Percentiles rank a stretch among this genome's conserved stretches.
These are phyloP conservation scores for Candida montana DNA, from an alignment of 805 yeast genomes.

Conservation along the genomic window DNA sequence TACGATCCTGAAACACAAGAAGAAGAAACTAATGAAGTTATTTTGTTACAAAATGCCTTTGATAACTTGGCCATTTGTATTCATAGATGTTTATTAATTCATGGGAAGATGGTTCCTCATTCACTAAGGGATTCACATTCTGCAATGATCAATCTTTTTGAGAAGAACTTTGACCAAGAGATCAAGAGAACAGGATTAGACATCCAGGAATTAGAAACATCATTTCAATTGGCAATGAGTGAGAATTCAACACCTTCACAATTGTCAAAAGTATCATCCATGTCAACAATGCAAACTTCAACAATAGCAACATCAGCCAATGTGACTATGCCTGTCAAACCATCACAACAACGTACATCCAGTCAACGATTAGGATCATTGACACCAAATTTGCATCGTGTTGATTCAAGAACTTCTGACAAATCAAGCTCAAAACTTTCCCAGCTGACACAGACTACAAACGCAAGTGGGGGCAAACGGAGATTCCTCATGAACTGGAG, in stretches of 20 bases:
- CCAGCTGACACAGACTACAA: constrained; percentile 11
- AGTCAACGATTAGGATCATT: constrained; percentile 4
- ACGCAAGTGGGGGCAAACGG: constrained; percentile 18
- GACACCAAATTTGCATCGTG: constrained; percentile 17
- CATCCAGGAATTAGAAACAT: constrained; percentile 22
- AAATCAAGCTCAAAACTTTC: constrained; percentile 17
- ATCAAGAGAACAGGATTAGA: constrained; percentile 35
- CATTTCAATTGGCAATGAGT: constrained; percentile 6
- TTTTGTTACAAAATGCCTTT: constrained; percentile 40
- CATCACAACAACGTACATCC: background rate
- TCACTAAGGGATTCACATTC: constrained; percentile 59
- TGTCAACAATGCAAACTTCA: constrained; percentile 6
- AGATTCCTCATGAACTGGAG: constrained; percentile 31
- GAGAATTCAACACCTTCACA: constrained; percentile 9
- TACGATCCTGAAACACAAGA: constrained; percentile 24
- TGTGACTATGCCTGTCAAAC: background rate
- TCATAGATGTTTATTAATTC: constrained; percentile 60
- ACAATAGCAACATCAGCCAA: background rate
- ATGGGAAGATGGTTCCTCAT: constrained; percentile 56
- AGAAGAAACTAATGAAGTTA: constrained; percentile 25
- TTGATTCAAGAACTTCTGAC: constrained; percentile 26
- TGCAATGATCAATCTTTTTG: constrained; percentile 56
- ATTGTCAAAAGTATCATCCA: constrained; percentile 16
- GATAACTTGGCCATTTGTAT: constrained; percentile 63
- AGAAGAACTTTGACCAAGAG: constrained; percentile 63